Evolutionary conservation across 768 basidiomycete species (phyloP).

Genomic region (Jaapia argillacea): DNA sequence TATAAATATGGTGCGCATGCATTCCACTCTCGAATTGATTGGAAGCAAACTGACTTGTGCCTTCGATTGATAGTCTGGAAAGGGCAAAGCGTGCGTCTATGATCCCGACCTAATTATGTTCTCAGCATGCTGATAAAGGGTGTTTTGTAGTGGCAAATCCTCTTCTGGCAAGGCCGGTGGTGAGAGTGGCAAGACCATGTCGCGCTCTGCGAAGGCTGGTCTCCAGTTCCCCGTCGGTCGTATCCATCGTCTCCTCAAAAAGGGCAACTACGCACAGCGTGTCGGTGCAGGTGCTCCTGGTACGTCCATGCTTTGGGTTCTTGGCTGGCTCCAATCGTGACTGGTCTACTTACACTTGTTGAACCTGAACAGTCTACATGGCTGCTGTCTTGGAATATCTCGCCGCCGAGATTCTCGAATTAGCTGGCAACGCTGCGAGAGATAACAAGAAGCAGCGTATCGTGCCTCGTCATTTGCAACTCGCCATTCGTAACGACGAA

Average conservation of each 20-base stretch:
- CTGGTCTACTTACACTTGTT: background rate
- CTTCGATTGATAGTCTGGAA: slow-evolving; percentile 38
- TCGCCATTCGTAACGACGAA: slow-evolving; percentile 70
- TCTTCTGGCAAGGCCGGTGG: slow-evolving; percentile 36
- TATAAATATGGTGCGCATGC: slow-evolving; percentile 24
- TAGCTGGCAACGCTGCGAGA: slow-evolving; percentile 71
- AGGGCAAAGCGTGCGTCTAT: slow-evolving; percentile 39
- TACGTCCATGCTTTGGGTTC: slow-evolving; percentile 24
- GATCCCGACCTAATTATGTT: slow-evolving; percentile 3
- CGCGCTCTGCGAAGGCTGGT: slow-evolving; percentile 57
- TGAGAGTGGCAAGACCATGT: slow-evolving; percentile 39
- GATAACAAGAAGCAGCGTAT: slow-evolving; percentile 82
- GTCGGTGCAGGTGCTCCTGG: slow-evolving; percentile 63
- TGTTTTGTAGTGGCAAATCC: slow-evolving; percentile 30
- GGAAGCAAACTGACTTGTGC: slow-evolving; percentile 7
- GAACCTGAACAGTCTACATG: slow-evolving; percentile 48
- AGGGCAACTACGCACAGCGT: slow-evolving; percentile 63
- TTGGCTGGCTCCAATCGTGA: too few species aligned
- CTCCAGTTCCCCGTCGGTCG: slow-evolving; percentile 75
- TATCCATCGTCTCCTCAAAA: slow-evolving; percentile 71
- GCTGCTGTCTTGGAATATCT: slow-evolving; percentile 85
- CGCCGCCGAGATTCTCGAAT: slow-evolving; percentile 77
- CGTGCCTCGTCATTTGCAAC: slow-evolving; percentile 67
- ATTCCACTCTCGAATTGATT: background rate
- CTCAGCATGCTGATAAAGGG: slow-evolving; percentile 1